Base-by-base conservation (phyloP, 1,284 basidiomycete genomes). In the Earliella scabrosa region DNA sequence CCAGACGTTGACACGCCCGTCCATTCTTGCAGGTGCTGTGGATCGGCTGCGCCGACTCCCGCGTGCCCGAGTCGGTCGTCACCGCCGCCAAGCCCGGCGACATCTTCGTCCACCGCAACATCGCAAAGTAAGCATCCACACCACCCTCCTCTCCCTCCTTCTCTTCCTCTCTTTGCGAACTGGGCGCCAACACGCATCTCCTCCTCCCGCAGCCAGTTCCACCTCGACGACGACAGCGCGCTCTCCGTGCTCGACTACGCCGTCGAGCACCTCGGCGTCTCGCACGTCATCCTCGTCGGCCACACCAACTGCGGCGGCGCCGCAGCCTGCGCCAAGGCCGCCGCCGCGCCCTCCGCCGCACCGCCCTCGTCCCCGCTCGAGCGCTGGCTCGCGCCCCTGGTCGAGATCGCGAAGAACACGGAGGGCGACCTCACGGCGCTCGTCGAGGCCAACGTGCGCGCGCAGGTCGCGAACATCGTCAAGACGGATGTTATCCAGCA, bases 301-400 rank as follows among this genome's bases (percentile, higher is more conserved):
- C 93, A 95, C 72, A 88, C 87, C 7, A 77, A 83, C 60, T 95
- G 93, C 68, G 93, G 92, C 56, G 93, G 92, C 58, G 87, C 86
- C 23, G 77, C 79, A 0, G 90, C 90, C 0, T 88, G 86, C 58
- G 73, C 82, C 49, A 65, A 69, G 5, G 81, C 81, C 18, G 77
- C 69, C 6, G 31, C 64, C 29, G 51, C 62, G 60, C 74, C 67
- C 10, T 34, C 46, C 45, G 64, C 71, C 35, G 54, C 73, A 29
- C 63, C 72, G 13, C 75, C 80, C 13, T 72, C 75, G 23, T 79
- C 82, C 10, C 78, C 86, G 11, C 80, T 95, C 63, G 78, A 78
- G 43, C 81, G 83, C 48, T 95, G 92, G 89, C 80, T 95, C 50
- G 76, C 78, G 21, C 89, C 92, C 0, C 80, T 95, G 63, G 85